These are phyloP conservation scores for Penicillium canescens DNA, from an alignment of 495 filamentous ascomycete species.

Conservation along the genomic window DNA sequence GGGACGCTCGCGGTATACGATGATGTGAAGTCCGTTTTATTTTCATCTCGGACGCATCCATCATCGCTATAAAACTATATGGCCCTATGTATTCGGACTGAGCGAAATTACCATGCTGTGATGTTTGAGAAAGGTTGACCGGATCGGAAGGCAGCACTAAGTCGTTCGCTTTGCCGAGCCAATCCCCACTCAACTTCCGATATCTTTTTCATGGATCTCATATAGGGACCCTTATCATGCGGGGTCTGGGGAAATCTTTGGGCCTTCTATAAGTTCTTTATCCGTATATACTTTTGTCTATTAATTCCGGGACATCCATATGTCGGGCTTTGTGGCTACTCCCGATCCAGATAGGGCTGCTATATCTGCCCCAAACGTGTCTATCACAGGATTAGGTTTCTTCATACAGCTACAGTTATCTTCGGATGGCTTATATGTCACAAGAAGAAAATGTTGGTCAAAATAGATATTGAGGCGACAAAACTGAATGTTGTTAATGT, in stretches of 20 bases:
- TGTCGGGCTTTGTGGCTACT: constrained; percentile 10
- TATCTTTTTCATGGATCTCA: not conserved
- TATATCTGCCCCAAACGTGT: too few relatives aligned
- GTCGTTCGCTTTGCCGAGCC: not conserved
- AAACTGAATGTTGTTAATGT: too few relatives aligned
- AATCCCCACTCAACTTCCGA: not conserved
- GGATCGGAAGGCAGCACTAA: not conserved
- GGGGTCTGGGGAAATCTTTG: constrained; percentile 1
- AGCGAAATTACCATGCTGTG: not conserved
- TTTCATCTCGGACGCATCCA: constrained; percentile 2
- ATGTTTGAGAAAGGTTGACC: not conserved
- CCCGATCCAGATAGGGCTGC: too few relatives aligned
- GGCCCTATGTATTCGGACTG: too few relatives aligned
- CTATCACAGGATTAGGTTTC: too few relatives aligned
- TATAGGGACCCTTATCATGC: not conserved
- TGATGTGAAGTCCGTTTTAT: constrained; percentile 12
- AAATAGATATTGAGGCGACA: too few relatives aligned
- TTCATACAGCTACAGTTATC: too few relatives aligned
- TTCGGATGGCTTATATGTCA: too few relatives aligned
- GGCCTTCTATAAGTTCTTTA: not conserved
- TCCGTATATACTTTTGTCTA: too few relatives aligned
- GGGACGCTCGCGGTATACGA: constrained; percentile 29
- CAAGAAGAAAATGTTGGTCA: too few relatives aligned
- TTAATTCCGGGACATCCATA: too few relatives aligned
- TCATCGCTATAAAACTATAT: not conserved